Percentiles rank a stretch among this genome's conserved stretches.
These are phyloP conservation scores for Byssochlamys sp. DNA, from an alignment of 2,329 filamentous ascomycete species.

Conservation along the genomic window DNA sequence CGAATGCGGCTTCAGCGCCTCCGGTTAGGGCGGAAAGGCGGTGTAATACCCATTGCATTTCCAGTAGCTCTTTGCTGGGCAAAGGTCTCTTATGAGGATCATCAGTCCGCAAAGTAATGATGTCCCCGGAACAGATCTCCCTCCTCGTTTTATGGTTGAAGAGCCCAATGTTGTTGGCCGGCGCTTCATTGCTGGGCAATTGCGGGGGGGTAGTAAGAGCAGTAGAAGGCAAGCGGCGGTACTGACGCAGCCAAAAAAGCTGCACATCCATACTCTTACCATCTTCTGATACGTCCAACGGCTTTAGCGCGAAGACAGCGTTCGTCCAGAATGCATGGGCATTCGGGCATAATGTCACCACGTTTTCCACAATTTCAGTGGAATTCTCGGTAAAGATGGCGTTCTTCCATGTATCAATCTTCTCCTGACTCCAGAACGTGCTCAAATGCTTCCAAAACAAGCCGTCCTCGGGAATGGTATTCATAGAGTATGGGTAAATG, in stretches of 20 bases:
- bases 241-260: slow-evolving; percentile 1
- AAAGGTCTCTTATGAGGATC: not conserved
- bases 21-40: not conserved
- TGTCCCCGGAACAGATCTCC: not conserved
- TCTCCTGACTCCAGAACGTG: not conserved
- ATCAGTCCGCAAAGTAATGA: slow-evolving; percentile 1
- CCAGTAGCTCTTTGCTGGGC: not conserved
- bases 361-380: not conserved
- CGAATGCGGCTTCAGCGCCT: not conserved
- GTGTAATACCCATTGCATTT: slow-evolving; percentile 3
- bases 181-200: too few relatives aligned
- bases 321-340: slow-evolving; percentile 1
- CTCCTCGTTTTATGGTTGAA: not conserved
- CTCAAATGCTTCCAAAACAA: not conserved
- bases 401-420: not conserved
- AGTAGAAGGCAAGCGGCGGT: not conserved
- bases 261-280: not conserved
- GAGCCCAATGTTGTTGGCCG: not conserved
- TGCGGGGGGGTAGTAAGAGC: not conserved
- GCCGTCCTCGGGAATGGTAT: not conserved
- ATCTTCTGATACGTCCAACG: not conserved
- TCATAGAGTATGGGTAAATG: not conserved
- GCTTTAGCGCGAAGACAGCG: slow-evolving; percentile 2
- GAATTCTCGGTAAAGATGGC: not conserved
- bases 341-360: not conserved